These are phyloP conservation scores for Proliferodiscus dingleyae DNA, from an alignment of 2,329 filamentous ascomycete species.

Conservation along the genomic window DNA sequence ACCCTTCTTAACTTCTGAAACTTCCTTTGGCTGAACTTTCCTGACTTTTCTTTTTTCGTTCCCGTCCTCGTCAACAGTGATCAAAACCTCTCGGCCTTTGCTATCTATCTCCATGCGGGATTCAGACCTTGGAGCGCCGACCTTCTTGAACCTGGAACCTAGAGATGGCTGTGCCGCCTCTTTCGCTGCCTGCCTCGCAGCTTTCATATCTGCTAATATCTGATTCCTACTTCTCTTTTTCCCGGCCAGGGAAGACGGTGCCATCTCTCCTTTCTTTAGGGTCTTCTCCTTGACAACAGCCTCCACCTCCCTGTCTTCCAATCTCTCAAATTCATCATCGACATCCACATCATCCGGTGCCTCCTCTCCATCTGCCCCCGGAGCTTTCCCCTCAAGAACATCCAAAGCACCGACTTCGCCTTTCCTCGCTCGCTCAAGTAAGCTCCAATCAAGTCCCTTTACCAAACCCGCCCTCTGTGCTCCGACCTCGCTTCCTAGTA, in stretches of 20 bases:
- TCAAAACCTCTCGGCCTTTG: conserved; percentile 58
- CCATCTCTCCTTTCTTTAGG: conserved; percentile 55
- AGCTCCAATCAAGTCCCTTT: conserved; percentile 83
- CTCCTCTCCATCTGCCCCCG: conserved; percentile 30
- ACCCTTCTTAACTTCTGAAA: conserved; percentile 34
- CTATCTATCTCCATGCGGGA: conserved; percentile 57
- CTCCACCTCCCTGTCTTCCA: conserved; percentile 51
- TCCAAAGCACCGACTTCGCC: conserved; percentile 57
- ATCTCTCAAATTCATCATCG: conserved; percentile 61
- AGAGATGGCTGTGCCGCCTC: conserved; percentile 45
- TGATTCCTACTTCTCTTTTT: conserved; percentile 62
- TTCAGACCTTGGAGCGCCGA: conserved; percentile 50
- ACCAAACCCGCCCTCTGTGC: conserved; percentile 77
- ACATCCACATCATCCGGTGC: conserved; percentile 39
- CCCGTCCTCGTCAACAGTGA: conserved; percentile 61
- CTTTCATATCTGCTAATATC: conserved; percentile 63
- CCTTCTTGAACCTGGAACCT: conserved; percentile 60
- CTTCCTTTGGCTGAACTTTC: conserved; percentile 37
- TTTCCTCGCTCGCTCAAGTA: conserved; percentile 63
- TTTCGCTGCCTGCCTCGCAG: conserved; percentile 55
- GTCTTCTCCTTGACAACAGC: conserved; percentile 44
- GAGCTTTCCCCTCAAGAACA: conserved; percentile 31
- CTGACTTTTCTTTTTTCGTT: conserved; percentile 62
- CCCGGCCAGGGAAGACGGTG: conserved; percentile 48
- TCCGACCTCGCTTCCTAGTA: conserved; percentile 68